phyloP scores from a whole-genome alignment of 805 yeast species.

The Candida maltosa region DNA sequence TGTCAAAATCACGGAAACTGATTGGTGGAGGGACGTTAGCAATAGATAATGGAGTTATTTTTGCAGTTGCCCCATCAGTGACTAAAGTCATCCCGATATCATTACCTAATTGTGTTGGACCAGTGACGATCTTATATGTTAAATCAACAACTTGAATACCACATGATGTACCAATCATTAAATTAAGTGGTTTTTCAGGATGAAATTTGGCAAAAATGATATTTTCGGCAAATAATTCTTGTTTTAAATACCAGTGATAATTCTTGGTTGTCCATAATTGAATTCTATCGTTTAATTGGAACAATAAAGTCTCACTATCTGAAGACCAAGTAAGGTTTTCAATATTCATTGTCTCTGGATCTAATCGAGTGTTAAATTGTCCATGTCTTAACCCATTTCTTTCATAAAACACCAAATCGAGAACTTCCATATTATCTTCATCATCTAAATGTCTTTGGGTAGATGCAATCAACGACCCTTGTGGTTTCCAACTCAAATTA shows the following conservation, averaged over 20 bases:
- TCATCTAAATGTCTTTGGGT: slow-evolving; percentile 63
- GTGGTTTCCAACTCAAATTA: slow-evolving; percentile 82
- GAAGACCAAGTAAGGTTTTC: slow-evolving; percentile 71
- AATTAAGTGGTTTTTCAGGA: slow-evolving; percentile 78
- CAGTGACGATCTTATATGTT: slow-evolving; percentile 58
- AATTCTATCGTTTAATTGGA: slow-evolving; percentile 58
- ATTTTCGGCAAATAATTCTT: slow-evolving; percentile 48
- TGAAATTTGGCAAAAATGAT: slow-evolving; percentile 67
- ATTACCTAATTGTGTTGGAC: slow-evolving; percentile 63
- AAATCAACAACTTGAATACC: slow-evolving; percentile 63
- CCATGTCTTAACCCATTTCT: slow-evolving; percentile 91
- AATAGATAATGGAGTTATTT: slow-evolving; percentile 75
- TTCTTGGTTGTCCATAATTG: slow-evolving; percentile 90
- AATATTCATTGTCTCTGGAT: slow-evolving; percentile 45
- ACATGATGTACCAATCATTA: slow-evolving; percentile 58
- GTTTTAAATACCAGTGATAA: slow-evolving; percentile 94
- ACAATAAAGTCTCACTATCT: slow-evolving; percentile 73
- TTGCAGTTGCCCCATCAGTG: slow-evolving; percentile 68
- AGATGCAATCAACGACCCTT: slow-evolving; percentile 82
- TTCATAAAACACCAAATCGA: slow-evolving; percentile 77
- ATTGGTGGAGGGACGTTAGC: slow-evolving; percentile 97
- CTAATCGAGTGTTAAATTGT: slow-evolving; percentile 68
- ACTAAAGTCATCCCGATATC: slow-evolving; percentile 82
- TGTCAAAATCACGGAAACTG: slow-evolving; percentile 61
- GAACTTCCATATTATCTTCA: slow-evolving; percentile 45